A percentile compares a stretch with the other conserved stretches of the same genome.
These are phyloP conservation scores for Sporobolomyces phaffii DNA, from an alignment of 768 basidiomycete genomes.

Conservation along the genomic window DNA sequence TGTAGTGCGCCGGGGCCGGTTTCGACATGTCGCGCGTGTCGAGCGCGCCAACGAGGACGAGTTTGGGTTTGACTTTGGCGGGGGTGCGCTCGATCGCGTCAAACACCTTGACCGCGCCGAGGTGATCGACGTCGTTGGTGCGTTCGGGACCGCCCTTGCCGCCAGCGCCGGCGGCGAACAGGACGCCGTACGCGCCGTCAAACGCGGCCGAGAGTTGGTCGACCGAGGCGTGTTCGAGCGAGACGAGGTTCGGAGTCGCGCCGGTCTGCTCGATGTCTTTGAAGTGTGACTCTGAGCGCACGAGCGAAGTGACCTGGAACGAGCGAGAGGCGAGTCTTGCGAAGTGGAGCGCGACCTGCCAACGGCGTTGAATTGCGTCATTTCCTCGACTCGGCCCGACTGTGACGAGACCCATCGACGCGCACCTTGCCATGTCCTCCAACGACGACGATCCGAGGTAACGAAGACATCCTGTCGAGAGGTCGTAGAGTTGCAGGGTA, in stretches of 20 bases:
- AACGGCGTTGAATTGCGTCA: conserved; percentile 15
- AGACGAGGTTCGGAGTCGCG: conserved; percentile 55
- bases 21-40: conserved; percentile 23
- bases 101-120: conserved; percentile 61
- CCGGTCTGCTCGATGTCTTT: conserved; percentile 51
- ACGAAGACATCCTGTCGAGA: not conserved
- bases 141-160: conserved; percentile 54
- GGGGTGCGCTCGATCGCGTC: conserved; percentile 61
- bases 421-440: conserved; percentile 37
- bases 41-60: conserved; percentile 33
- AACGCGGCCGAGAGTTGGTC: conserved; percentile 54
- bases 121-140: conserved; percentile 57
- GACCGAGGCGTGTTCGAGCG: conserved; percentile 55
- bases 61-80: conserved; percentile 39
- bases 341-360: conserved; percentile 53
- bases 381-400: not conserved
- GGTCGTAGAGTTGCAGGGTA: not conserved
- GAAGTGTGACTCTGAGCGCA: conserved; percentile 53
- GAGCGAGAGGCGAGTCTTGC: conserved; percentile 51
- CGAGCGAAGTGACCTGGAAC: conserved; percentile 56
- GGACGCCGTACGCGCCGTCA: conserved; percentile 46
- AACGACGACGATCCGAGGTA: conserved; percentile 33
- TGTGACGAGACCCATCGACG: not conserved
- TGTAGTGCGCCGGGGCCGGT: conserved; percentile 26
- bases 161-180: conserved; percentile 54